Conservation (phyloP, 148 eudicot genomes). For the Heliamphora exappendiculata region DNA sequence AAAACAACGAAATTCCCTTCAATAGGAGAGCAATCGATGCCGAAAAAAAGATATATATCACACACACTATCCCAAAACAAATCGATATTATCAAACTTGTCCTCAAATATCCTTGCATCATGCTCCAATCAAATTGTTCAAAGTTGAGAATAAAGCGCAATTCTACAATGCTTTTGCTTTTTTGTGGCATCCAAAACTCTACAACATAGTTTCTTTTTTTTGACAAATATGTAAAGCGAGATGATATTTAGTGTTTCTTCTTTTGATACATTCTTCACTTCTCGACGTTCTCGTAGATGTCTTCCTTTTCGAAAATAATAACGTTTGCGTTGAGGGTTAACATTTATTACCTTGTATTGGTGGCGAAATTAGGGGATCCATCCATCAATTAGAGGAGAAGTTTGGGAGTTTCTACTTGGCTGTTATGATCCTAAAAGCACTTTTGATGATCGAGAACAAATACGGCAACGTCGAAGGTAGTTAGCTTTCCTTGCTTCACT, state of each 20-base stretch:
- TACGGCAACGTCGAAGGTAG: conserved; percentile 76
- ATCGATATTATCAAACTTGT: no score
- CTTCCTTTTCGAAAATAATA: not conserved
- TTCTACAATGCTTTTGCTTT: not conserved
- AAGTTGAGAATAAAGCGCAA: no score
- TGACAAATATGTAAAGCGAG: not conserved
- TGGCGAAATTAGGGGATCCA: conserved; percentile 65
- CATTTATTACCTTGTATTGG: conserved; percentile 5
- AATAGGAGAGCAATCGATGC: no score
- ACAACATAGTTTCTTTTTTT: no score
- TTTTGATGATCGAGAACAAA: conserved; percentile 71
- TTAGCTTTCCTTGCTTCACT: conserved; percentile 12
- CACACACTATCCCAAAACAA: no score
- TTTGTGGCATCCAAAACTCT: no score
- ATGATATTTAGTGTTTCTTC: not conserved
- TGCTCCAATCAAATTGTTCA: no score
- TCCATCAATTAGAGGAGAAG: conserved; percentile 97
- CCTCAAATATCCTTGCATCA: no score
- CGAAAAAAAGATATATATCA: no score
- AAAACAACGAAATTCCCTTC: no score
- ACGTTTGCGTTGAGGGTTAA: not conserved
- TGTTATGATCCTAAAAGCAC: conserved; percentile 91
- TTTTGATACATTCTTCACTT: not conserved
- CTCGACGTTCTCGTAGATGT: not conserved
- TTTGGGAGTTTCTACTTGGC: conserved; percentile 96